phyloP scores from a whole-genome alignment of 2,329 filamentous ascomycete genomes.

The Cordyceps cateniannulata region DNA sequence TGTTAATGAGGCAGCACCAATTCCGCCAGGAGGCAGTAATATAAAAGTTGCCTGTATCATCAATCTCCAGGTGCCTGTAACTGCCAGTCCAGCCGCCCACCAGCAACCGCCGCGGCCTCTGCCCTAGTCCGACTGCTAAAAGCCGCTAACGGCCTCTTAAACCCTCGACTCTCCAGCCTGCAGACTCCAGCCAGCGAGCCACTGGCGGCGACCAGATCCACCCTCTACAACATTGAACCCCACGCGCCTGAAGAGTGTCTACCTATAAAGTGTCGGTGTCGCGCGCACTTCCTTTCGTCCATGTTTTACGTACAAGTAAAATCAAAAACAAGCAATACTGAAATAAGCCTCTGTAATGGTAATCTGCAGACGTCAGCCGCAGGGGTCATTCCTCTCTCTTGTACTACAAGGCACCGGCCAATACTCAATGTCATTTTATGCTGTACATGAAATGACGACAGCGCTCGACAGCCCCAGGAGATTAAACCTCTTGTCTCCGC shows the following conservation, averaged over 20 bases:
- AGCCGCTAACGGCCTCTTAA: neutral
- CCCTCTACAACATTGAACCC: neutral
- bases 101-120: neutral
- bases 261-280: neutral
- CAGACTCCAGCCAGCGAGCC: neutral
- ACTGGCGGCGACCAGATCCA: neutral
- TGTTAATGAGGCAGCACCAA: too few relatives aligned
- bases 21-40: too few relatives aligned
- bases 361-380: neutral
- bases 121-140: neutral
- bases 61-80: too few relatives aligned
- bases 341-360: neutral
- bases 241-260: neutral
- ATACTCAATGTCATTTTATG: neutral
- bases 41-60: too few relatives aligned
- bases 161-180: neutral
- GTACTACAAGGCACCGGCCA: neutral
- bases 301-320: neutral
- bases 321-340: neutral
- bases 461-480: neutral
- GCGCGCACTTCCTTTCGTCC: neutral
- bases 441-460: constrained; percentile 4
- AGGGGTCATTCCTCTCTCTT: neutral
- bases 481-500: constrained; percentile 3
- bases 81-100: too few relatives aligned